Percentiles rank a stretch among this genome's conserved stretches.
Conservation (phyloP, 352 stramenopile genomes). For the Achlya hypogyna region DNA sequence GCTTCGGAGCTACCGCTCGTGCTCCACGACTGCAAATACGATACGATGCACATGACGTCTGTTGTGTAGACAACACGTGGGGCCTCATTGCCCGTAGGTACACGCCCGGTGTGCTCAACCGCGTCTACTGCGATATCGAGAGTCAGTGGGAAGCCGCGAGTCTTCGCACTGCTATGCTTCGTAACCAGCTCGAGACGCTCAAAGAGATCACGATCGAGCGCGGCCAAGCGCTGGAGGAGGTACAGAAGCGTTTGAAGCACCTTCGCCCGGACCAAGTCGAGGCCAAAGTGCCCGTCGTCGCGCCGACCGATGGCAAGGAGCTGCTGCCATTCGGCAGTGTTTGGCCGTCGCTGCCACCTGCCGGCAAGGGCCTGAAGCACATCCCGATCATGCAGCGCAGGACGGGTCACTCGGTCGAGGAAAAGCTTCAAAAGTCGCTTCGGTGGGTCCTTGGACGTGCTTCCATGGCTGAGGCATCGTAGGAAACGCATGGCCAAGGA, state of each 20-base stretch:
- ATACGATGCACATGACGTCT: slow-evolving; percentile 66
- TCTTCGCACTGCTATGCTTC: slow-evolving; percentile 61
- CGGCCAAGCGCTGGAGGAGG: slow-evolving; percentile 35
- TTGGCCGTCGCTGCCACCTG: slow-evolving; percentile 37
- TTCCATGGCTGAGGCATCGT: no score
- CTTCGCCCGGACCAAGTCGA: slow-evolving; percentile 59
- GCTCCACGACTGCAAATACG: slow-evolving; percentile 95
- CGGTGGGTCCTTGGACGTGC: no score
- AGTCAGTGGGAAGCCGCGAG: slow-evolving; percentile 75
- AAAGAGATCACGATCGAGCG: slow-evolving; percentile 50
- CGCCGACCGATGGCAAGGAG: slow-evolving; percentile 37
- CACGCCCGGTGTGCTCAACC: slow-evolving; percentile 62
- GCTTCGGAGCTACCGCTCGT: slow-evolving; percentile 92
- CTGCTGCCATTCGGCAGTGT: slow-evolving; percentile 21
- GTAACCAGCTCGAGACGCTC: slow-evolving; percentile 59
- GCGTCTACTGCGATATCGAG: slow-evolving; percentile 72
- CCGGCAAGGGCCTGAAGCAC: slow-evolving; percentile 41
- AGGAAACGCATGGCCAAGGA: background rate
- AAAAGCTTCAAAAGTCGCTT: slow-evolving; percentile 65
- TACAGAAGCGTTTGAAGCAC: slow-evolving; percentile 31
- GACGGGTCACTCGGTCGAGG: slow-evolving; percentile 67
- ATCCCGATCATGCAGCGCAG: slow-evolving; percentile 58
- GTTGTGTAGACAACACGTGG: background rate
- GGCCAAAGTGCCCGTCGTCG: slow-evolving; percentile 22
- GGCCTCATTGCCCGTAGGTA: slow-evolving; percentile 35